A percentile compares a stretch with the other conserved stretches of the same genome.
These are phyloP conservation scores for Vanrija humicola DNA, from an alignment of 1,284 basidiomycete species.

Conservation along the genomic window DNA sequence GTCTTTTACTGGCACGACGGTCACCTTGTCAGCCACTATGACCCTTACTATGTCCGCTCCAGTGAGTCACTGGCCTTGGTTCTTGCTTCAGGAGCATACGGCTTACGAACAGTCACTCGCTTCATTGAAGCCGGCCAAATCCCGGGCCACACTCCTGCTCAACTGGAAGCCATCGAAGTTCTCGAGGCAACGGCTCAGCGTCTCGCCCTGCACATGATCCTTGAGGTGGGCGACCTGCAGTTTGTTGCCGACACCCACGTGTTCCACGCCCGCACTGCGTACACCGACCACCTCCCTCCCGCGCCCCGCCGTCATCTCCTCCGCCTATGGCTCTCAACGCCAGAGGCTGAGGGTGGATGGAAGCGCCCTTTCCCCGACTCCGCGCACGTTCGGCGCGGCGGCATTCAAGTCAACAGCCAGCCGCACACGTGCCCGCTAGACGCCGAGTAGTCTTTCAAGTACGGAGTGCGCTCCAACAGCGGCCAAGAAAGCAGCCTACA, in stretches of 20 bases:
- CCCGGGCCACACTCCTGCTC: constrained; percentile 38
- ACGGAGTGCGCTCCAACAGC: too few relatives aligned
- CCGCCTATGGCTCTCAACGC: constrained; percentile 50
- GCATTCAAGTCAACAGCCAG: constrained; percentile 44
- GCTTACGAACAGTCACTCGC: not conserved
- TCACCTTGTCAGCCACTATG: constrained; percentile 31
- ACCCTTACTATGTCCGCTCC: constrained; percentile 38
- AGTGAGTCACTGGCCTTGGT: not conserved
- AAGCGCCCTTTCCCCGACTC: constrained; percentile 47
- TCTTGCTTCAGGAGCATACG: too few relatives aligned
- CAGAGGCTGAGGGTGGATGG: constrained; percentile 48
- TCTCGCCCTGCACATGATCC: constrained; percentile 49
- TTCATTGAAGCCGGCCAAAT: constrained; percentile 46
- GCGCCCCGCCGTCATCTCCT: constrained; percentile 48
- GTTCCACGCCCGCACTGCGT: constrained; percentile 50
- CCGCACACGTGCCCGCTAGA: constrained; percentile 47
- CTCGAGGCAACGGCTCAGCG: constrained; percentile 49
- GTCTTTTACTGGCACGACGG: constrained; percentile 25
- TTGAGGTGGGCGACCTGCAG: constrained; percentile 50
- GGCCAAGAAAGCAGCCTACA: too few relatives aligned
- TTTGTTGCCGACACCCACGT: constrained; percentile 45
- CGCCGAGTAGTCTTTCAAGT: constrained; percentile 34
- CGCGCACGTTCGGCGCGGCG: constrained; percentile 40
- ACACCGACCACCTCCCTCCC: constrained; percentile 47
- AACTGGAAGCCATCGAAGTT: constrained; percentile 48